phyloP scores from a whole-genome alignment of 164 flowering plant species.

The Protea cynaroides region DNA sequence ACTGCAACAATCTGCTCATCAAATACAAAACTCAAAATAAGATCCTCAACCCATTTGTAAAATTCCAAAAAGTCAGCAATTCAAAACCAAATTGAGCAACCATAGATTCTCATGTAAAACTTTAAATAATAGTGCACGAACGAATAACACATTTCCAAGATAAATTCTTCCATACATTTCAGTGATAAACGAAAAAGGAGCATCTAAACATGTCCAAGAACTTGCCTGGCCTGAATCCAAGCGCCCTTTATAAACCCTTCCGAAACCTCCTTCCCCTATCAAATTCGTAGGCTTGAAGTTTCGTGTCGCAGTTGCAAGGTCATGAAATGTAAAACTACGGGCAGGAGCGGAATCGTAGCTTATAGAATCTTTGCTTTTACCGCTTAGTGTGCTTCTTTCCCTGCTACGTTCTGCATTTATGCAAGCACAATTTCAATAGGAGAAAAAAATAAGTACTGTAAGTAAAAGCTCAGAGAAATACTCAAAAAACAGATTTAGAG shows the following conservation, averaged over 20 bases:
- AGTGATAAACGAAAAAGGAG: background rate
- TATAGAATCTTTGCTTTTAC: slow-evolving; percentile 3
- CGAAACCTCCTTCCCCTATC: slow-evolving; percentile 91
- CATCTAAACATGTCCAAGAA: background rate
- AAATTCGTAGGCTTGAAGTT: slow-evolving; percentile 54
- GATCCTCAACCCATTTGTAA: background rate
- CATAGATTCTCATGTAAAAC: background rate
- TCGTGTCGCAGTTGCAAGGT: slow-evolving; percentile 58
- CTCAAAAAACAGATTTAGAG: background rate
- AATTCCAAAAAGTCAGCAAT: slow-evolving; percentile 1
- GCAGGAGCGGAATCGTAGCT: slow-evolving; percentile 25
- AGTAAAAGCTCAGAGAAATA: background rate
- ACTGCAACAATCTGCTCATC: slow-evolving; percentile 53
- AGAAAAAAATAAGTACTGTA: background rate
- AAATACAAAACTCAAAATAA: background rate
- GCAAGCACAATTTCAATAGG: background rate
- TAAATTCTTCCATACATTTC: background rate
- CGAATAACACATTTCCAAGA: background rate
- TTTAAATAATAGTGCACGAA: background rate
- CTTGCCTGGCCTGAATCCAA: slow-evolving; percentile 59
- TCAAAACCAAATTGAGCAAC: no score
- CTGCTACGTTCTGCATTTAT: slow-evolving; percentile 16
- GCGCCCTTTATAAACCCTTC: slow-evolving; percentile 72
- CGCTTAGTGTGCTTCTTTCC: background rate
- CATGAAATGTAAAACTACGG: slow-evolving; percentile 55